phyloP scores from a whole-genome alignment of 2,329 filamentous ascomycete species.

The Fusarium devonianum region DNA sequence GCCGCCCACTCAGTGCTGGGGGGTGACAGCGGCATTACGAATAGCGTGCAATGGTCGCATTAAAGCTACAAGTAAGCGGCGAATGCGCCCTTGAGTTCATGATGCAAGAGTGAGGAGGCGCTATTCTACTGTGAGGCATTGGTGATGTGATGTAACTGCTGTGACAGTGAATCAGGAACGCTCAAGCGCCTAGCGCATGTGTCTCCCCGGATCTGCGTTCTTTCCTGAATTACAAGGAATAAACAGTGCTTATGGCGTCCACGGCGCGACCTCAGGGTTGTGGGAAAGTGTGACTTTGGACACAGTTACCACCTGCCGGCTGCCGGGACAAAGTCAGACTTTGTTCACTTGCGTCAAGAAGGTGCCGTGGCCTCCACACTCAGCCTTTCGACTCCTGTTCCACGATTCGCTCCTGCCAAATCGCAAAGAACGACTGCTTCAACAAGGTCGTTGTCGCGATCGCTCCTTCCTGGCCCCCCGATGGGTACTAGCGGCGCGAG shows the following conservation, averaged over 20 bases:
- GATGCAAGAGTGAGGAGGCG: too few species aligned
- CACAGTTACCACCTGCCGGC: background rate
- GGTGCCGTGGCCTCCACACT: background rate
- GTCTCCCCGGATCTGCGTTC: slow-evolving; percentile 5
- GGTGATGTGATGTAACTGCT: background rate
- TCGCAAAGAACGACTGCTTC: slow-evolving; percentile 6
- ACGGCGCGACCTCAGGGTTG: too few species aligned
- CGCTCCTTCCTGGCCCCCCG: slow-evolving; percentile 14
- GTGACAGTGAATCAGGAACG: background rate
- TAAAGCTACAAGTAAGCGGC: too few species aligned
- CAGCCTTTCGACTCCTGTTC: background rate
- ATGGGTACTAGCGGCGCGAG: slow-evolving; percentile 30
- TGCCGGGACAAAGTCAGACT: background rate
- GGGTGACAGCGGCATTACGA: too few species aligned
- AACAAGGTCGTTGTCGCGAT: slow-evolving; percentile 8
- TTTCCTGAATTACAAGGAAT: slow-evolving; percentile 25
- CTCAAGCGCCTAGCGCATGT: background rate
- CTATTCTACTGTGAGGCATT: too few species aligned
- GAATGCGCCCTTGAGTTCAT: too few species aligned
- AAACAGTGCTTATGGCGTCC: slow-evolving; percentile 12
- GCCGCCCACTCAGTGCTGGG: too few species aligned
- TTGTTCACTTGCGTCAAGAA: background rate
- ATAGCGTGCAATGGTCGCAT: too few species aligned
- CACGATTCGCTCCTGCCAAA: background rate
- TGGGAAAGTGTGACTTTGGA: slow-evolving; percentile 7